These are phyloP conservation scores for Coleophoma cylindrospora DNA, from an alignment of 2,329 filamentous ascomycete species.

Conservation along the genomic window DNA sequence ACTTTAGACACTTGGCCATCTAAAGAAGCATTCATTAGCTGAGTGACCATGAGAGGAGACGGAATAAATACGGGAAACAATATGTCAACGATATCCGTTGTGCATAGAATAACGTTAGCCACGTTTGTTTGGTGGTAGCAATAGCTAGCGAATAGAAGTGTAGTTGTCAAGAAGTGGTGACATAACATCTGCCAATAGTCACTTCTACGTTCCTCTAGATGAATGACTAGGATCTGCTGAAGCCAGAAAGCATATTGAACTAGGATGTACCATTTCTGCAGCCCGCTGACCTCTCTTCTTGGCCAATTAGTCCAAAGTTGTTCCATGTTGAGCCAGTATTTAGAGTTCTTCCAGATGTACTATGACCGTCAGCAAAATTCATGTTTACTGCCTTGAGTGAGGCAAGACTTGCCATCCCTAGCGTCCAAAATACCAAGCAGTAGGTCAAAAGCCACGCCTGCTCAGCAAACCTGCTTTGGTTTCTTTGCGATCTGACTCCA, in stretches of 20 bases:
- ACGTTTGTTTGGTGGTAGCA: slow-evolving; percentile 79
- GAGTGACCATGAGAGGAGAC: neutral
- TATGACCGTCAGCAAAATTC: neutral
- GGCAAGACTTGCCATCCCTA: slow-evolving; percentile 65
- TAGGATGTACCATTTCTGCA: slow-evolving; percentile 82
- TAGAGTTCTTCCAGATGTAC: slow-evolving; percentile 48
- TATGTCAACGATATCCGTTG: slow-evolving; percentile 90
- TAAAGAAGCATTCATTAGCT: slow-evolving; percentile 30
- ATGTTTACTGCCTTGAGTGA: neutral
- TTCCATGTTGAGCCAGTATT: slow-evolving; percentile 69
- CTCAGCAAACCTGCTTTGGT: slow-evolving; percentile 79
- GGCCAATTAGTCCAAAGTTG: slow-evolving; percentile 83
- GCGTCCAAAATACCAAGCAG: slow-evolving; percentile 71
- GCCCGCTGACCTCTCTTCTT: slow-evolving; percentile 61
- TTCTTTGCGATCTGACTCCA: slow-evolving; percentile 67
- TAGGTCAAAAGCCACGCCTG: slow-evolving; percentile 87
- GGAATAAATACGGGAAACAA: slow-evolving; percentile 65
- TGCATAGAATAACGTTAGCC: slow-evolving; percentile 76
- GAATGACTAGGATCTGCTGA: slow-evolving; percentile 85
- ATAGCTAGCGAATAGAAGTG: slow-evolving; percentile 74
- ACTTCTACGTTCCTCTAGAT: slow-evolving; percentile 88
- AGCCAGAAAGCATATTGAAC: slow-evolving; percentile 89
- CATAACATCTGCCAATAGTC: slow-evolving; percentile 92
- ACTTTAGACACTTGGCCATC: slow-evolving; percentile 88
- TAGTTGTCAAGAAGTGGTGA: slow-evolving; percentile 83